A percentile compares a stretch with the other conserved stretches of the same genome.
These are phyloP conservation scores for Yamadazyma paraphyllophila DNA, from an alignment of 805 yeast genomes.

Conservation along the genomic window DNA sequence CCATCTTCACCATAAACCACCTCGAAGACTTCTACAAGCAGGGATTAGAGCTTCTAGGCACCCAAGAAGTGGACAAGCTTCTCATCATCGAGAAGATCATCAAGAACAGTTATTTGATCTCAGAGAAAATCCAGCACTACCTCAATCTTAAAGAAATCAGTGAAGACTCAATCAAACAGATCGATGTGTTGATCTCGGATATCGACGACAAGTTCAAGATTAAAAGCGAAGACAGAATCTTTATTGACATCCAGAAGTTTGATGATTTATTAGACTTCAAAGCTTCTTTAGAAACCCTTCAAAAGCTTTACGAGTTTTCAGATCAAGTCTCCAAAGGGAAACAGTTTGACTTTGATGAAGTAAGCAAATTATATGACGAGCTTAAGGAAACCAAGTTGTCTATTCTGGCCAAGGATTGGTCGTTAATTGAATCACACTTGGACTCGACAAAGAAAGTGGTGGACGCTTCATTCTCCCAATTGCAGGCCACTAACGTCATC, in stretches of 20 bases:
- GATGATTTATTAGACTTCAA: conserved; percentile 27
- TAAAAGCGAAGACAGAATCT: conserved; percentile 23
- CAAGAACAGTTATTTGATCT: conserved; percentile 23
- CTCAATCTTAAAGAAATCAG: conserved; percentile 12
- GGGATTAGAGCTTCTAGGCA: conserved; percentile 28
- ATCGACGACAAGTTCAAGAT: conserved; percentile 24
- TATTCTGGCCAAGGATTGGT: conserved; percentile 7
- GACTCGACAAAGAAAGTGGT: background rate
- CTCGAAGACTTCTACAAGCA: conserved; percentile 24
- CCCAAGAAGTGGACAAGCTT: conserved; percentile 34
- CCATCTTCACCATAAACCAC: conserved; percentile 30
- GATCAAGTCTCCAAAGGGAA: background rate
- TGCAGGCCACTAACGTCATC: background rate
- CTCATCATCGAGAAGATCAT: conserved; percentile 23
- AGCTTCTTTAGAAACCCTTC: conserved; percentile 12
- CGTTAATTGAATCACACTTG: conserved; percentile 3
- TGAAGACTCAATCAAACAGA: conserved; percentile 21
- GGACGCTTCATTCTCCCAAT: background rate
- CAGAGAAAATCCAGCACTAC: conserved; percentile 3
- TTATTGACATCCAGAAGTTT: conserved; percentile 25
- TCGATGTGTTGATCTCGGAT: conserved; percentile 23
- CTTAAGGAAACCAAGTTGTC: conserved; percentile 15
- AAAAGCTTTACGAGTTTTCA: conserved; percentile 16
- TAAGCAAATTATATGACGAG: conserved; percentile 21
- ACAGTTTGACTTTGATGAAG: conserved; percentile 20